Evolutionary conservation across 768 basidiomycete species (phyloP), one percentile per base, ranked within the genome.

Genomic region (Lactarius evosmus): DNA sequence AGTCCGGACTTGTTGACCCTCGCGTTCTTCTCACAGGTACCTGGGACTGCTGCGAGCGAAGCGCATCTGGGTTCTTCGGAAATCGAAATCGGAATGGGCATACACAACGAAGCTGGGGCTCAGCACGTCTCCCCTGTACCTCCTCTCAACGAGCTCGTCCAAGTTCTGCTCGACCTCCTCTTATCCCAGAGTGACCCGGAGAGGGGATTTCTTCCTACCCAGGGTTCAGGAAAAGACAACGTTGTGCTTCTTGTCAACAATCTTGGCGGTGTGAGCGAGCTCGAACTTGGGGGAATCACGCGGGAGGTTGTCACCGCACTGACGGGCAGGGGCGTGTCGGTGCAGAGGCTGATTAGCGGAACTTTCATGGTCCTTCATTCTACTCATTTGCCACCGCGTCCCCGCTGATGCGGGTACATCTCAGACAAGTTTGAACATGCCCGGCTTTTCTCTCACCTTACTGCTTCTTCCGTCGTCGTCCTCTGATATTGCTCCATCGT

Each of bases 391-490:
- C 38, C 2, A 29, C 30, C 12, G 38, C 12, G 14, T 46, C 38
- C 30, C 6, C 22, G 55, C 50, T 60, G 38, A 54, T 46, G 38
- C 44, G 17, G 33, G 54, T 22, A 44, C n/a, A 44, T 46, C 52
- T 55, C 73, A 88, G 93, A 94, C 92, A 27, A 91, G 89, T 62
- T 81, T 96, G 67, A 95, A 93, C 75, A 94, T 95, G 91, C 91
- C 93, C 33, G 94, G 94, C 2, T 91, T 95, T 73, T 94, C 92
- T 17, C 77, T 96, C 64, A 90, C 92, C 1, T 79, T 94, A 19
- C 79, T 95, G 17, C 82, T 92, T 9, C 83, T 96, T 11, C 90
- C 94, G 0, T 71, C 75, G 33, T 55, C 75, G 51, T 66, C 76
- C 44, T 79, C 81, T 29, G 60, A 74, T 1, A 70, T 73, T 40